phyloP scores from a whole-genome alignment of 352 stramenopile genomes.

The Elongisporangium anandrum region DNA sequence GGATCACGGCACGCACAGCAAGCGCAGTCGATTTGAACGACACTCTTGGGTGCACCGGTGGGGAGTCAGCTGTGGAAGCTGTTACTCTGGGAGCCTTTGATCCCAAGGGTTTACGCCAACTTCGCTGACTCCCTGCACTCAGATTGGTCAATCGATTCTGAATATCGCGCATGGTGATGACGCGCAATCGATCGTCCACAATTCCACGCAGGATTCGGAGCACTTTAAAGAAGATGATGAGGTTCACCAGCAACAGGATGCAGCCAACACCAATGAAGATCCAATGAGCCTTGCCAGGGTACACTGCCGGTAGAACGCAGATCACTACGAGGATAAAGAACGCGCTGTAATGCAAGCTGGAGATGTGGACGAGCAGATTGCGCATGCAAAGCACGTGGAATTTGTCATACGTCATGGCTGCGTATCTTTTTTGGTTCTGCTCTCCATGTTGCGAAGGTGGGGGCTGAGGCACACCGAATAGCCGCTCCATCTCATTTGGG shows the following conservation, averaged over 20 bases:
- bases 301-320: constrained; percentile 57
- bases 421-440: constrained; percentile 4
- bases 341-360: constrained; percentile 69
- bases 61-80: neutral
- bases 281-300: constrained; percentile 59
- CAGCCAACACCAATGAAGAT: constrained; percentile 70
- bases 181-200: constrained; percentile 71
- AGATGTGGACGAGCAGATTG: constrained; percentile 80
- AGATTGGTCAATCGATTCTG: constrained; percentile 26
- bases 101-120: neutral
- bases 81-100: constrained; percentile 1
- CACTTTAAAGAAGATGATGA: constrained; percentile 85
- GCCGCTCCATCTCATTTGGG: constrained; percentile 69
- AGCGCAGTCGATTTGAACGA: constrained; percentile 57
- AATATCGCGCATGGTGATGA: constrained; percentile 72
- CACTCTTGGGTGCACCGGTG: neutral
- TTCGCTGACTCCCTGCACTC: neutral
- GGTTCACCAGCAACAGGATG: constrained; percentile 50
- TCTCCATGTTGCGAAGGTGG: constrained; percentile 14
- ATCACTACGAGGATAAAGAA: constrained; percentile 78
- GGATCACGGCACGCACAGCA: constrained; percentile 61
- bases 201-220: constrained; percentile 79
- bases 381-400: constrained; percentile 86
- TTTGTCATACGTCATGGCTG: constrained; percentile 54
- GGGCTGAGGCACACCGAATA: constrained; percentile 52